Conservation (phyloP, 495 filamentous ascomycete species). For the Darksidea phi region DNA sequence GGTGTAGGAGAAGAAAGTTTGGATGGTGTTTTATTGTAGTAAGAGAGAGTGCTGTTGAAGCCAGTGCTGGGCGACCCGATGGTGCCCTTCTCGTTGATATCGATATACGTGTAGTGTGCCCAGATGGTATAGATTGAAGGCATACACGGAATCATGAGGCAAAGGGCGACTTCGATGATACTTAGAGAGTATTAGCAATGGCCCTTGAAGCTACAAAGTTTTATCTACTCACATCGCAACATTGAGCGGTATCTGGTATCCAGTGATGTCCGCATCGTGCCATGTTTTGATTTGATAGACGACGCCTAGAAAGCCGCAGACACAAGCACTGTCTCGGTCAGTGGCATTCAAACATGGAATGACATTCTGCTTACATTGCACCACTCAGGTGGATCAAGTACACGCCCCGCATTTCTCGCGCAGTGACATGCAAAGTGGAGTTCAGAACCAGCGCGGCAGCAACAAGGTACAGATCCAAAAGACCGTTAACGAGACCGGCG, state of each 20-base stretch:
- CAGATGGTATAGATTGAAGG: constrained; percentile 11
- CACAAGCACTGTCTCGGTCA: constrained; percentile 6
- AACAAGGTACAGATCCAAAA: constrained; percentile 16
- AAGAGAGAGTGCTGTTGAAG: constrained; percentile 6
- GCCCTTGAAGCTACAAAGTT: not conserved
- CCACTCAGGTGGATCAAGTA: constrained; percentile 6
- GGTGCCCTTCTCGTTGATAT: constrained; percentile 22
- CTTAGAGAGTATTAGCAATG: constrained; percentile 3
- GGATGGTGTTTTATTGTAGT: constrained; percentile 1
- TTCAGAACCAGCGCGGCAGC: not conserved
- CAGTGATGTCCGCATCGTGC: constrained; percentile 22
- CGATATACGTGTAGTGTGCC: constrained; percentile 5
- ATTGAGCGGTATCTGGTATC: constrained; percentile 25
- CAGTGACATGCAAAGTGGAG: not conserved
- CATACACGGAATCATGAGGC: constrained; percentile 29
- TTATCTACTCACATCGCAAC: constrained; percentile 10
- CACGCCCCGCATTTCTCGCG: constrained; percentile 18
- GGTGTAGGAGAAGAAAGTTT: constrained; percentile 1
- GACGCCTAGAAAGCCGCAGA: constrained; percentile 20
- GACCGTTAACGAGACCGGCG: constrained; percentile 11
- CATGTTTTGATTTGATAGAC: constrained; percentile 19
- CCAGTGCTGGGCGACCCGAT: constrained; percentile 19
- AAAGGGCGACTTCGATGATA: constrained; percentile 13
- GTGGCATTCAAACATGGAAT: not conserved
- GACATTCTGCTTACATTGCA: constrained; percentile 6